These are phyloP conservation scores for Davidsoniella virescens DNA, from an alignment of 2,329 filamentous ascomycete species.

Conservation along the genomic window DNA sequence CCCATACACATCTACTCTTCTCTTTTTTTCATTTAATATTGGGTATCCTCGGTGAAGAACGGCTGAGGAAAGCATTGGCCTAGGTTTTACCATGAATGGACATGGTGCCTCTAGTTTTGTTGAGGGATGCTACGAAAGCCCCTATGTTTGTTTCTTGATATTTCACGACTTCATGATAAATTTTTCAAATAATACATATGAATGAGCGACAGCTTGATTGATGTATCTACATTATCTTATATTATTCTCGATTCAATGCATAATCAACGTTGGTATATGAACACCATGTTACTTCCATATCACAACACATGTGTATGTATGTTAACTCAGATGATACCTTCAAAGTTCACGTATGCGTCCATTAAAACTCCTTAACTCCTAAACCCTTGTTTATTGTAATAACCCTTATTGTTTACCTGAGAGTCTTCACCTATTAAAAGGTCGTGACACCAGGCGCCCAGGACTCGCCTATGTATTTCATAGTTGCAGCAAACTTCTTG, in stretches of 20 bases:
- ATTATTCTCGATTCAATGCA: no score
- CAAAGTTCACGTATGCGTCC: no score
- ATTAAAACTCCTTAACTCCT: constrained; percentile 13
- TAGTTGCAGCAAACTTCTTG: constrained; percentile 61
- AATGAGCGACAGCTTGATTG: no score
- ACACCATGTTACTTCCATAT: no score
- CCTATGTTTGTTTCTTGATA: background rate
- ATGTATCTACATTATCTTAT: no score
- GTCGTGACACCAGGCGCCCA: constrained; percentile 62
- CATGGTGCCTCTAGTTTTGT: constrained; percentile 8
- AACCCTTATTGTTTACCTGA: constrained; percentile 11
- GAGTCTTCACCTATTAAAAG: constrained; percentile 27
- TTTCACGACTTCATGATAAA: background rate
- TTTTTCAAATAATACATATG: no score
- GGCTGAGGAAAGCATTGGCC: constrained; percentile 9
- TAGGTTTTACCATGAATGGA: constrained; percentile 10
- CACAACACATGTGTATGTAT: no score
- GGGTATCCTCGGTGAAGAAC: background rate
- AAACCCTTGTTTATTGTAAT: constrained; percentile 15
- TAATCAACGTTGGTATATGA: no score
- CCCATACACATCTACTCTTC: background rate
- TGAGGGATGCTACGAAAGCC: background rate
- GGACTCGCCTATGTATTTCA: constrained; percentile 67
- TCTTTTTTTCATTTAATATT: background rate
- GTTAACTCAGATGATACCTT: no score